Base-by-base conservation (phyloP, 176 grass and related monocot genomes). In the Typha latifolia region DNA sequence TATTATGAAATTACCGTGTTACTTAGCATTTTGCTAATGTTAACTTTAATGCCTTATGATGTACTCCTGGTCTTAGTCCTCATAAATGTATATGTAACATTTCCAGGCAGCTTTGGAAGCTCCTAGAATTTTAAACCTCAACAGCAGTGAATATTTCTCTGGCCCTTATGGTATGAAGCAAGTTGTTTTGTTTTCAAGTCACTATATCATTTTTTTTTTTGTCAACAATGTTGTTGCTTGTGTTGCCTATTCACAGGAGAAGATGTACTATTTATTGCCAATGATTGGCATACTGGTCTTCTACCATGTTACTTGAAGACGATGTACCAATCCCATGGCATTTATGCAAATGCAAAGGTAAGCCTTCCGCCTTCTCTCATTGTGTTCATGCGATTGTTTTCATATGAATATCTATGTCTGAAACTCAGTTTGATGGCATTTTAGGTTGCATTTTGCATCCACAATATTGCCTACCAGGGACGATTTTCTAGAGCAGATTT, bases 381-480 rank as follows among this genome's bases (percentile, higher is more conserved):
- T 18, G 19, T 32, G 15, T 6, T 43, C 37, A 49, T 62, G 19
- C 16, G 15, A 79, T 9, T 9, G 20, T n/a, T 20, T 57, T 16
- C 16, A 11, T 57, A 19, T 16, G 53, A 22, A 19, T 57, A 20
- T 7, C 10, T 21, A 20, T 9, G 53, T 9, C 53, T 57, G 53
- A 57, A 16, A 2, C 53, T 57, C 8, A 1, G 20, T 19, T 57
- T 19, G 53, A 19, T n/a, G 14, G 16, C 63, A 47, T 68, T 48
- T 64, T 61, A 97, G 93, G 89, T 89, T 12, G 85, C 78, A 0
- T 97, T 97, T 78, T 97, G 93, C 85, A 97, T 97, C 83, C 93
- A 97, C 83, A 97, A 97, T 75, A 92, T 97, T 59, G 82, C 88
- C 12, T 97, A 97, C 72, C 93, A 97, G 76, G 93, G 93, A 14